Evolutionary conservation across 192 early-diverging fungal genomes (phyloP), one percentile per base, ranked within the genome.

Genomic region (Backusella sp.): DNA sequence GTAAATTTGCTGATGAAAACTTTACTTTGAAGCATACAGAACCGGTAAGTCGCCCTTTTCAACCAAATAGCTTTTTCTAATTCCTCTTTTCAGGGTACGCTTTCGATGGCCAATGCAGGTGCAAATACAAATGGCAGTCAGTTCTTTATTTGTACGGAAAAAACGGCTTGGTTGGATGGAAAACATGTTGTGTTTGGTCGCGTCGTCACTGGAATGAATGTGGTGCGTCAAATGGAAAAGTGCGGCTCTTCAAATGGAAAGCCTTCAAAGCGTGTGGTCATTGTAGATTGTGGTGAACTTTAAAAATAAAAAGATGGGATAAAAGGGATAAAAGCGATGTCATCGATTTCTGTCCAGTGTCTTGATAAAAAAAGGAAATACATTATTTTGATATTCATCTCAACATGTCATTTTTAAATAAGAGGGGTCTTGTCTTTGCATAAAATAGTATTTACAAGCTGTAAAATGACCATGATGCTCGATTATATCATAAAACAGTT

Each of bases 51-150:
- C 0, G 26, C n/a, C 2, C 36, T 36, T 72, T 76, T 84, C 49
- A 67, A 70, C 44, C 79, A 32, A 32, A 83, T 74, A 78, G 78
- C 70, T 76, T 84, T 85, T 42, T 52, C 37, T n/a, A 14, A 52
- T 52, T 17, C 15, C 7, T 6, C 44, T 79, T 86, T 86, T n/a
- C n/a, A 89, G 81, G 95, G 92, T 53, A 96, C 92, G 11, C 76
- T 98, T 0, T 94, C 92, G 65, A 98, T 98, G 97, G 97, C 97
- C 1, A 98, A 98, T 80, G 88, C 93, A 6, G 92, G 92, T 7
- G 88, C 93, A 4, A 87, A 90, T 62, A 96, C 96, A 23, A 98
- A 98, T 74, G 95, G 91, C 28, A 92, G 89, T 32, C 96, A 98
- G 83, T 98, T 98, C 80, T 98, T 97, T 81, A 97, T 98, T 66